Base-by-base conservation (phyloP, 345 rosid genomes). In the Triadica sebifera region DNA sequence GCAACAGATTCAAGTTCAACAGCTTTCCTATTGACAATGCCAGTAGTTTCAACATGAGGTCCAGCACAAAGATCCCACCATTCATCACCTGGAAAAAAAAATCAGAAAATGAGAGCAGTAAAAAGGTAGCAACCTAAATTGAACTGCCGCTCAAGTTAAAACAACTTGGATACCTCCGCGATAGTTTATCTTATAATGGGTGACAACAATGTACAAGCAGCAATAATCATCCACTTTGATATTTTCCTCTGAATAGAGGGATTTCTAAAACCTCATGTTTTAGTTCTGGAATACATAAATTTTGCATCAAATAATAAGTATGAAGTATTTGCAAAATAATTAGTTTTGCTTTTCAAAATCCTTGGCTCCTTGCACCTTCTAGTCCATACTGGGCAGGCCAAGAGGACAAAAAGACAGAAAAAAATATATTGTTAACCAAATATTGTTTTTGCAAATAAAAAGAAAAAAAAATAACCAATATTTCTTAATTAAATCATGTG, bases 1-100 rank as follows among this genome's bases (percentile, higher is more conserved):
- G 98, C 99, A 81, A 95, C 98, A 76, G 97, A 88, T 81, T 95
- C 99, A 65, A 95, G 96, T 63, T 92, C 94, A 43, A 95, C 82
- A 67, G 98, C 95, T 84, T 85, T 89, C 83, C 78, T 82, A 77
- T 87, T 83, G 8, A 94, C 91, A 49, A 83, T 85, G 20, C 98
- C 98, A 34, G 98, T 94, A 49, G 94, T 81, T 73, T 92, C 94
- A 37, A 91, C 96, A 75, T 94, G 98, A 84, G 98, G 98, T 2
- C 98, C 98, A 4, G 98, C 99, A 84, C 99, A 95, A 56, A 95
- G 99, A 81, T 95, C 99, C 99, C 99, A 95, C 98, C 99, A 95
- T 78, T 95, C 99, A 72, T 88, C 83, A 72, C 99, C 98, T 92
- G 65, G 82, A 70, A 37, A 15, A 50, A 19, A 68, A 65, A 53